Evolutionary conservation across 805 yeast species (phyloP).

Genomic region (Metschnikowia orientalis): DNA sequence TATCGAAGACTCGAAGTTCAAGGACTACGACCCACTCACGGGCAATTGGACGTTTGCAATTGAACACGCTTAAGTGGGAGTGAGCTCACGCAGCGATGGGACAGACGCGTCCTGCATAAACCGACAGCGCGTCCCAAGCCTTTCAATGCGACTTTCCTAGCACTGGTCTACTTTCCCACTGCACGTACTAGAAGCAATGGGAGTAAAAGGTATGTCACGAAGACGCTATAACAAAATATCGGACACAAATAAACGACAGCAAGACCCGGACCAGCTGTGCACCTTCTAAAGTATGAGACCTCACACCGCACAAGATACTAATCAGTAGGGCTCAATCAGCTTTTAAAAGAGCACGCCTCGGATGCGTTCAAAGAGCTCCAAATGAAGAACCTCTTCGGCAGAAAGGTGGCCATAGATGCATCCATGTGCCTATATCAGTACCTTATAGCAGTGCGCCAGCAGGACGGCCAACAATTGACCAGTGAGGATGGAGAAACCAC

Average conservation of each 20-base stretch:
- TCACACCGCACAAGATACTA: conserved; percentile 4
- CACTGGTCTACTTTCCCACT: not conserved
- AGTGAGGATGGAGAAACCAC: conserved; percentile 87
- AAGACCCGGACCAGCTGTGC: no score
- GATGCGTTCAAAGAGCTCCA: conserved; percentile 70
- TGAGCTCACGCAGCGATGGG: no score
- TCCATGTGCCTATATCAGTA: conserved; percentile 97
- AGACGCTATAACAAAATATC: not conserved
- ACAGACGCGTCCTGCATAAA: conserved; percentile 13
- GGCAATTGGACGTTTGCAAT: conserved; percentile 68
- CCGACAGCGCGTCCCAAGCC: conserved; percentile 6
- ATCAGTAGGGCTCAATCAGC: conserved; percentile 69
- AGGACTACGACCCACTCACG: conserved; percentile 69
- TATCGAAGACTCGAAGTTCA: conserved; percentile 58
- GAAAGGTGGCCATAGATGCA: conserved; percentile 96
- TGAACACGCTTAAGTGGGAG: conserved; percentile 23
- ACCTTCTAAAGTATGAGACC: no score
- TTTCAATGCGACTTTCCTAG: not conserved
- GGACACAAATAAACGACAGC: no score
- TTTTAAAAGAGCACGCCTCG: conserved; percentile 88
- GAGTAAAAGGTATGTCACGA: conserved; percentile 17
- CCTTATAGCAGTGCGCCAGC: conserved; percentile 92
- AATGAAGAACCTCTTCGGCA: conserved; percentile 81
- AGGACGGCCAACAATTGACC: conserved; percentile 90
- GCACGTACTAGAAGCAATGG: conserved; percentile 11